These are phyloP conservation scores for Schoenoplectus triqueter DNA, from an alignment of 202 grass and related monocot genomes.

Conservation along the genomic window DNA sequence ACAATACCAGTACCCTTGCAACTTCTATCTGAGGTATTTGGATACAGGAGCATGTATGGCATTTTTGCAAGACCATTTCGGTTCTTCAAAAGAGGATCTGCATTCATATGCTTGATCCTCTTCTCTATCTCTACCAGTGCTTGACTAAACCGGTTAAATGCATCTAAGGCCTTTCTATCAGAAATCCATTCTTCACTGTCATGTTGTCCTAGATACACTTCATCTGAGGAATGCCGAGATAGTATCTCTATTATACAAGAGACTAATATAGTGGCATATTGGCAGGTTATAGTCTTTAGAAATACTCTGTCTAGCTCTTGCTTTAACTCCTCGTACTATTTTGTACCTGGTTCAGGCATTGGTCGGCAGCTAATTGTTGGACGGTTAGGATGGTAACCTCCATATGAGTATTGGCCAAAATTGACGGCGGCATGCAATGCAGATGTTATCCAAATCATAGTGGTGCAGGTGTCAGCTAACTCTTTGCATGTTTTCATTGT, in stretches of 20 bases:
- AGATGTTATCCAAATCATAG: constrained; percentile 79
- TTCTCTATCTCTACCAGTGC: constrained; percentile 53
- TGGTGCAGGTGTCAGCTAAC: constrained; percentile 63
- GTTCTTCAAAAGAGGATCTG: constrained; percentile 52
- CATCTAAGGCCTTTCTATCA: constrained; percentile 51
- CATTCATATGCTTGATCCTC: constrained; percentile 53
- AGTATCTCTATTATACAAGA: constrained; percentile 66
- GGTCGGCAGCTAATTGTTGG: constrained; percentile 60
- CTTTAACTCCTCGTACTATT: constrained; percentile 49
- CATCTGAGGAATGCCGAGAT: constrained; percentile 74
- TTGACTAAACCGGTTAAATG: constrained; percentile 54
- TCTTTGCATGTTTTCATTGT: constrained; percentile 55
- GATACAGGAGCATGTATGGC: constrained; percentile 74
- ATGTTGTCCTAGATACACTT: constrained; percentile 76
- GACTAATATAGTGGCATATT: constrained; percentile 50
- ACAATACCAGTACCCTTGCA: constrained; percentile 49
- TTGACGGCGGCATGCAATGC: constrained; percentile 84
- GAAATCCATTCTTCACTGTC: constrained; percentile 68
- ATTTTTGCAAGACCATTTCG: constrained; percentile 62
- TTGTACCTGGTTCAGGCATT: constrained; percentile 54
- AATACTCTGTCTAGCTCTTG: constrained; percentile 53
- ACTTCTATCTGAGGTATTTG: constrained; percentile 61
- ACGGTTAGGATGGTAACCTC: constrained; percentile 72
- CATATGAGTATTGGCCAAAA: constrained; percentile 86
- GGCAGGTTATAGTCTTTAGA: constrained; percentile 70